Conservation (phyloP, 1,284 basidiomycete species). For the Rhodotorula glutinis region DNA sequence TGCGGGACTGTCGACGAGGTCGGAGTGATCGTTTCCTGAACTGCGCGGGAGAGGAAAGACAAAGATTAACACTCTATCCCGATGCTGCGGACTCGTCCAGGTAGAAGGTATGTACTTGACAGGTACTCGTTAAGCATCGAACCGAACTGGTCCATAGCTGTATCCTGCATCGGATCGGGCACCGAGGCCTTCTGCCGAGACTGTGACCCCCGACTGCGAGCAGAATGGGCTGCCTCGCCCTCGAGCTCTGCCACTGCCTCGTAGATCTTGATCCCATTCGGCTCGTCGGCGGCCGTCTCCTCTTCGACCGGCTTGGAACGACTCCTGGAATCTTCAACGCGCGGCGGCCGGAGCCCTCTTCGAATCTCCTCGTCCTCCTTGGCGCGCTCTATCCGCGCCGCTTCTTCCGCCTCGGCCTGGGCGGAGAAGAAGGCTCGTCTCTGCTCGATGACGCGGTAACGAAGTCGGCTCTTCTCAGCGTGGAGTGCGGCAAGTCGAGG, state of each 20-base stretch:
- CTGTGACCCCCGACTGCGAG: no score
- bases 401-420: not conserved
- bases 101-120: constrained; percentile 26
- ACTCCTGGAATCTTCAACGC: constrained; percentile 1
- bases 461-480: constrained; percentile 12
- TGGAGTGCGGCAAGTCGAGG: not conserved
- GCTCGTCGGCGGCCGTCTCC: no score
- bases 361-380: constrained; percentile 19
- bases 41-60: not conserved
- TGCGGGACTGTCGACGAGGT: not conserved
- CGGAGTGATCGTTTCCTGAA: constrained; percentile 12
- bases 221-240: not conserved
- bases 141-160: constrained; percentile 40
- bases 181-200: not conserved
- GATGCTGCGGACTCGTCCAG: not conserved
- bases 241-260: constrained; percentile 26
- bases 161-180: not conserved
- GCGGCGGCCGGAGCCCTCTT: constrained; percentile 17
- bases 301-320: not conserved
- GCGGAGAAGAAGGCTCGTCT: not conserved
- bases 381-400: not conserved
- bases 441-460: constrained; percentile 33
- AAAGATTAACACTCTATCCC: not conserved
- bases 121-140: constrained; percentile 44
- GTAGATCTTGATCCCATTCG: constrained; percentile 18